These are phyloP conservation scores for Dittrichia graveolens DNA, from an alignment of 129 eudicot species.

Conservation along the genomic window DNA sequence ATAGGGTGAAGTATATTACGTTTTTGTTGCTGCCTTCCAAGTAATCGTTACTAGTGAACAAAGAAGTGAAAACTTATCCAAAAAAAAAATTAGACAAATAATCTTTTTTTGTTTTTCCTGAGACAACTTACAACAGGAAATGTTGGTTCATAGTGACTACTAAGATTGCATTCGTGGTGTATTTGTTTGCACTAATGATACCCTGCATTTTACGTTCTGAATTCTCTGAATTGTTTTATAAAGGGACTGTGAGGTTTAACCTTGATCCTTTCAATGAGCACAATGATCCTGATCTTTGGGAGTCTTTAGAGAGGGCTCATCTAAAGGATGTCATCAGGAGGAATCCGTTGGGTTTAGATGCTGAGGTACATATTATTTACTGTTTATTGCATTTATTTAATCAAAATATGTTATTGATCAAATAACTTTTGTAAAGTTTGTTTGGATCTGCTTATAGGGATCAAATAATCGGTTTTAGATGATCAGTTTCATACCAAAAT, in stretches of 20 bases:
- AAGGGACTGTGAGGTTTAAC: conserved; percentile 91
- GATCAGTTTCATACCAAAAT: background rate
- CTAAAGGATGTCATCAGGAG: conserved; percentile 85
- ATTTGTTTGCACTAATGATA: background rate
- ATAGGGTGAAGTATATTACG: background rate
- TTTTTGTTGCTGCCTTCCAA: background rate
- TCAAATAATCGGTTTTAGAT: no score
- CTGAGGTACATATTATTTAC: conserved; percentile 63
- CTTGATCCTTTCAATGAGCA: conserved; percentile 97
- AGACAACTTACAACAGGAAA: background rate
- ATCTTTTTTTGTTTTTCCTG: background rate
- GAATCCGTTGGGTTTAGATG: conserved; percentile 83
- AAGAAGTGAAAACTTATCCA: background rate
- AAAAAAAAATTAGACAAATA: no score
- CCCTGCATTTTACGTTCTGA: conserved; percentile 20
- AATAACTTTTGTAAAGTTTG: background rate
- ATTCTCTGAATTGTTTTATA: conserved; percentile 22
- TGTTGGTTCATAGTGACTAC: background rate
- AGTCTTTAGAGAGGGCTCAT: conserved; percentile 93
- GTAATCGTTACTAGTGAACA: no score
- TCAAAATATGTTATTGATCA: background rate
- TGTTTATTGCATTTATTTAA: conserved; percentile 4
- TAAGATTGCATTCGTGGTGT: background rate
- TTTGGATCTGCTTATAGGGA: background rate
- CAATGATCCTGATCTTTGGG: conserved; percentile 95